Evolutionary conservation across 176 grass and related monocot genomes (phyloP), one percentile per base, ranked within the genome.

Genomic region (Phragmites australis): DNA sequence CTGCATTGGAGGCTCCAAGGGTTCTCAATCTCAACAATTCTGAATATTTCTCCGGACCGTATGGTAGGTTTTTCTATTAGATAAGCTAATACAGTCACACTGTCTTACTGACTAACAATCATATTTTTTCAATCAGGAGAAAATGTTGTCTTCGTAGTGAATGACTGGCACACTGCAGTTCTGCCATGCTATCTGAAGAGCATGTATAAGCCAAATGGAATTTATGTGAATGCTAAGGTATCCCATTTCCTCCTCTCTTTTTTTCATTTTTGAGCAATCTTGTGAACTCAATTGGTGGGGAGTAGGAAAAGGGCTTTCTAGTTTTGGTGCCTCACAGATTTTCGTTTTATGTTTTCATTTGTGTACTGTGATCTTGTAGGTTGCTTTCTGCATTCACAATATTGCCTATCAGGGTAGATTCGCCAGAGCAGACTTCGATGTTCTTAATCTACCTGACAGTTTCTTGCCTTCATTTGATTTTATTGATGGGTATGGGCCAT

Each of bases 341-440:
- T 46, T 55, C 15, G 13, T 27, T 34, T 47, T 81, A 62, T 26
- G 1, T 75, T 79, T 82, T 88, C 5, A 29, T 84, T 70, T 50
- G 37, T 75, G 3, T 8, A 69, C 44, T 80, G 37, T 76, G 65
- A 18, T 76, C 37, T 52, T 84, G 62, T 70, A 98, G 95, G 95
- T 94, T 80, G 95, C 81, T 81, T 98, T 94, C 86, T 98, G 95
- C 92, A 98, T 98, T 80, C 95, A 98, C 84, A 98, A 94, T 73
- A 94, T 98, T 70, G 88, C 88, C 31, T 98, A 98, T 60, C 95
- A 98, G 68, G 92, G 95, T 15, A 84, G 95, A 79, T 98, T 98
- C 70, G 57, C 89, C 16, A 48, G 42, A 45, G 76, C 79, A 54
- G 95, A 98, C 74, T 98, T 94, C n/a, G 51, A 76, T 49, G 50